Base-by-base conservation (phyloP, 257 asterid species). In the Datura wrightii region DNA sequence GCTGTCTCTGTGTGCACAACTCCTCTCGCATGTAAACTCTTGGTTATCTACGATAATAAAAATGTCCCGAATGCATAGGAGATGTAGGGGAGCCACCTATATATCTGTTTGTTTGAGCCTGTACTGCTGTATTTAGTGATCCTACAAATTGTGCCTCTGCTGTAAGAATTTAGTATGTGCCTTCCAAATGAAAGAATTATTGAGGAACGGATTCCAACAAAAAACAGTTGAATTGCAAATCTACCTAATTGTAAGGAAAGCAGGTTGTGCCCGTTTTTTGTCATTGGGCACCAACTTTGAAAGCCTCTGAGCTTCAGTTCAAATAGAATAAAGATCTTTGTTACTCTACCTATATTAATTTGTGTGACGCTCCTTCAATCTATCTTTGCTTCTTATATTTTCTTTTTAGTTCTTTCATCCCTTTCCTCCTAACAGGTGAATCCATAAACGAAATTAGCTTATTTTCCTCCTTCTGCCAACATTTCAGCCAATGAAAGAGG, bases 151-250 rank as follows among this genome's bases (percentile, higher is more conserved):
- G 19, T 46, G 10, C 52, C 31, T 72, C 39, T 3, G 56, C 5
- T 46, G 58, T 46, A 72, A 72, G 56, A 72, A 72, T 24, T 72
- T 72, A n/a, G 56, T 70, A 44, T 72, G n/a, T 72, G 5, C 80
- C 80, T 44, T 72, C 55, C 41, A 10, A 41, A 46, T 44, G 80
- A 46, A 72, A 44, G 4, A 41, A 72, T 19, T 14, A 46, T 46
- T 24, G n/a, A 46, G 80, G 41, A 31, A 46, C 5, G 37, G 41
- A 9, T 72, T 72, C 19, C 46, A 11, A 72, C 59, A 44, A 2
- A 72, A 72, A 42, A 46, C 41, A 10, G 19, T 72, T 72, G 80
- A 46, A 19, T 46, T 72, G 39, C 80, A 46, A 46, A 44, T 19
- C 39, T 46, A 46, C 19, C 58, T 46, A 24, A 46, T 72, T 14